These are phyloP conservation scores for Xylaria bambusicola DNA, from an alignment of 495 filamentous ascomycete species.

Conservation along the genomic window DNA sequence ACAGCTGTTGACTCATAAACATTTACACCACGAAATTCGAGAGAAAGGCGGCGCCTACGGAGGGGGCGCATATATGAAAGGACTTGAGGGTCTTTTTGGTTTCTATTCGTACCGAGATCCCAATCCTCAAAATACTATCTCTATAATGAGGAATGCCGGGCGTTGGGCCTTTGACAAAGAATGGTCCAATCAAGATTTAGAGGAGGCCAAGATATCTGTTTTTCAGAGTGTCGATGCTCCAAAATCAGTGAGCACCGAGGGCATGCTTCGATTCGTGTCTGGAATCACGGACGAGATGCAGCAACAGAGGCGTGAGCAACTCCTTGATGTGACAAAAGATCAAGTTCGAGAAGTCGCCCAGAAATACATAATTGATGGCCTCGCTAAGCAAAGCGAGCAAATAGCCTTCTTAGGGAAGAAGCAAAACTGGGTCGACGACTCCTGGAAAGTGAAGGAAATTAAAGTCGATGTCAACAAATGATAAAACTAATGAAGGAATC, in stretches of 20 bases:
- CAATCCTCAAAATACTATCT: constrained; percentile 86
- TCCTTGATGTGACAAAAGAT: constrained; percentile 82
- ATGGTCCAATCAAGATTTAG: constrained; percentile 85
- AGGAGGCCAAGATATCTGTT: constrained; percentile 92
- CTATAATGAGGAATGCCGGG: constrained; percentile 81
- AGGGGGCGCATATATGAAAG: constrained; percentile 80
- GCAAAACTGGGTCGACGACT: constrained; percentile 69
- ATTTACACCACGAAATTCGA: constrained; percentile 94
- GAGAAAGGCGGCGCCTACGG: constrained; percentile 98
- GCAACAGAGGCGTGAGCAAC: constrained; percentile 78
- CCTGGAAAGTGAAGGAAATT: constrained; percentile 55
- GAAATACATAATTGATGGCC: constrained; percentile 73
- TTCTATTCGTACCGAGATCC: constrained; percentile 97
- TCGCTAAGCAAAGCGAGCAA: constrained; percentile 51
- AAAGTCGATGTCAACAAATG: constrained; percentile 45
- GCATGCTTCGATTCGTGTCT: constrained; percentile 80
- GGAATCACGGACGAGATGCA: constrained; percentile 88
- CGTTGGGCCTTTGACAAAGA: constrained; percentile 78
- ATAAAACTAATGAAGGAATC: constrained; percentile 13
- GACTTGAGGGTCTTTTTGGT: constrained; percentile 81
- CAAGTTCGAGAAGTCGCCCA: constrained; percentile 82
- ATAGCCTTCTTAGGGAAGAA: constrained; percentile 81
- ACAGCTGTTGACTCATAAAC: constrained; percentile 94
- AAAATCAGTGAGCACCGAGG: constrained; percentile 81
- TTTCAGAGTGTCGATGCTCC: constrained; percentile 98